Conservation (phyloP, 2,329 filamentous ascomycete species). For the Trichoderma semiorbis region DNA sequence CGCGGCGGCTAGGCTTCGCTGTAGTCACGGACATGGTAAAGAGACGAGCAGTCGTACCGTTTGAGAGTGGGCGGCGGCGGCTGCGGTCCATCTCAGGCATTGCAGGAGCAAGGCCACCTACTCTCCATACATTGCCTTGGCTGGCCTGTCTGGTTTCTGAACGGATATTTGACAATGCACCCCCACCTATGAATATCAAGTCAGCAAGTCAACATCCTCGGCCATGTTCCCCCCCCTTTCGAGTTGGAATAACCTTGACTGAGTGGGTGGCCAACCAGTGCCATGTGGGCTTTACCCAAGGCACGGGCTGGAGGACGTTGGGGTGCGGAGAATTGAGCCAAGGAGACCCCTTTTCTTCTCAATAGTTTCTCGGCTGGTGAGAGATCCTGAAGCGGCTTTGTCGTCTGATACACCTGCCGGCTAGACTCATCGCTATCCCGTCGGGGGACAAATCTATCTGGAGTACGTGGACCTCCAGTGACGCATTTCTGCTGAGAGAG, state of each 20-base stretch:
- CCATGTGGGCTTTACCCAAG: neutral
- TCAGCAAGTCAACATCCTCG: neutral
- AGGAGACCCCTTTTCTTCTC: constrained; percentile 39
- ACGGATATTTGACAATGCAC: constrained; percentile 25
- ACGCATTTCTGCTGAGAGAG: neutral
- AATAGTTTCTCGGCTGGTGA: constrained; percentile 43
- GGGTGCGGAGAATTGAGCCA: constrained; percentile 41
- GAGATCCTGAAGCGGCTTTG: constrained; percentile 41
- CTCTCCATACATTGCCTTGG: constrained; percentile 69
- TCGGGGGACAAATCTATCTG: constrained; percentile 52
- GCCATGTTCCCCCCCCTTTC: neutral
- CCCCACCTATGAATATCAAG: constrained; percentile 24
- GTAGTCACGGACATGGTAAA: constrained; percentile 50
- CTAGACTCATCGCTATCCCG: constrained; percentile 35
- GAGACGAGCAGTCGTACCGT: constrained; percentile 69
- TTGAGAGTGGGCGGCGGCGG: constrained; percentile 60
- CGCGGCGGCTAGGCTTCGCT: constrained; percentile 43
- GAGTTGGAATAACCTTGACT: neutral
- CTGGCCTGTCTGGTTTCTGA: constrained; percentile 51
- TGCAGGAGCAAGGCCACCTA: constrained; percentile 65
- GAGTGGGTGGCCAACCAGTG: neutral
- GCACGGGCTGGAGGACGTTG: constrained; percentile 21
- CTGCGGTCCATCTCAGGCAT: constrained; percentile 57
- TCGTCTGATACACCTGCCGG: constrained; percentile 45
- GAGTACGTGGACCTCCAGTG: constrained; percentile 22